phyloP scores from a whole-genome alignment of 345 rosid genomes.

The Conringia planisiliqua region DNA sequence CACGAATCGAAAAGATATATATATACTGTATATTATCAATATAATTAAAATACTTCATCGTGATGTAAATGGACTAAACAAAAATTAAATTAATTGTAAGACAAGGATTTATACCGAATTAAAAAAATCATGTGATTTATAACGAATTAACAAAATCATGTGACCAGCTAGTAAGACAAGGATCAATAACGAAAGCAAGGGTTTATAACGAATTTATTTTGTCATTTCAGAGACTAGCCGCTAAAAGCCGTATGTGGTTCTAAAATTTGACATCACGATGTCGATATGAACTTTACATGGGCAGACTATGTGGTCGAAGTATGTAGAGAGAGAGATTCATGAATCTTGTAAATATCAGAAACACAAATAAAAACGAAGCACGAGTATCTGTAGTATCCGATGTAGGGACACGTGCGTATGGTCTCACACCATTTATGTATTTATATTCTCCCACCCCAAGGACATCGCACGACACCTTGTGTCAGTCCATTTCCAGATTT shows the following conservation, averaged over 20 bases:
- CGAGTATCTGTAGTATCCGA: neutral
- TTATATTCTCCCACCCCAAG: constrained; percentile 1
- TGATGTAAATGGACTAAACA: too few relatives aligned
- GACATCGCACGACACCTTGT: constrained; percentile 11
- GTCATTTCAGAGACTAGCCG: neutral
- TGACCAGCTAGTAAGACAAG: neutral
- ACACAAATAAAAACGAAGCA: neutral
- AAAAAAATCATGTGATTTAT: too few relatives aligned
- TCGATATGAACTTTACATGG: constrained; percentile 11
- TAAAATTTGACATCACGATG: neutral
- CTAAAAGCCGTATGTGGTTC: neutral
- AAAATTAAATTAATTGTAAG: too few relatives aligned
- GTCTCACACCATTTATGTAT: neutral
- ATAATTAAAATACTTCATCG: too few relatives aligned
- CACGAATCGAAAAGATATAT: constrained; percentile 1
- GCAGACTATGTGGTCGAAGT: neutral
- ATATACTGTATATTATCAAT: too few relatives aligned
- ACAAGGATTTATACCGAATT: too few relatives aligned
- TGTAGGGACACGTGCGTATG: constrained; percentile 25
- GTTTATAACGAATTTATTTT: too few relatives aligned
- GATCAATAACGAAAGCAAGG: too few relatives aligned
- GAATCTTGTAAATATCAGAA: neutral
- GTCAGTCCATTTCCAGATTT: constrained; percentile 27
- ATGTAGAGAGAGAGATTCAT: neutral
- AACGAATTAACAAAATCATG: neutral